Evolutionary conservation across 192 early-diverging fungal species (phyloP).

Genomic region (Coemansia sp.): DNA sequence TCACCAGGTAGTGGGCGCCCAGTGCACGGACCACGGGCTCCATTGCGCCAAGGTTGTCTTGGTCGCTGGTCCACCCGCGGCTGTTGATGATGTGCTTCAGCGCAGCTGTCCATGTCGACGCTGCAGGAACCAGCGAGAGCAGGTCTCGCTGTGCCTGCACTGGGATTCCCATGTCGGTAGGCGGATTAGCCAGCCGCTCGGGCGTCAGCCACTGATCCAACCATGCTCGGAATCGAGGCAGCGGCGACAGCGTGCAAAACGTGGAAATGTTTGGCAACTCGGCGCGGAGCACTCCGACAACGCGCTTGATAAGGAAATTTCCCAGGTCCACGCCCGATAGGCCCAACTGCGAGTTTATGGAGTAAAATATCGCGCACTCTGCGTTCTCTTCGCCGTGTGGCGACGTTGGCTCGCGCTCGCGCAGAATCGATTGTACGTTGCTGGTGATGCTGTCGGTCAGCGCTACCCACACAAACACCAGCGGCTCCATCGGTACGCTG

Average conservation of each 20-base stretch:
- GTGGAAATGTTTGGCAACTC: constrained; percentile 67
- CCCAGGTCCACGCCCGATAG: constrained; percentile 88
- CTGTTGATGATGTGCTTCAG: constrained; percentile 38
- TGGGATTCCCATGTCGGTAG: constrained; percentile 3
- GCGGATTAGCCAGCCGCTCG: constrained; percentile 19
- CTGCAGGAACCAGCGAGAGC: constrained; percentile 13
- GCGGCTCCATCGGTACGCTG: constrained; percentile 71
- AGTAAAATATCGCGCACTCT: constrained; percentile 84
- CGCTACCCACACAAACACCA: constrained; percentile 89
- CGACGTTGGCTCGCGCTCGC: constrained; percentile 47
- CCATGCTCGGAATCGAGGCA: constrained; percentile 86
- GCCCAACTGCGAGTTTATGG: constrained; percentile 84
- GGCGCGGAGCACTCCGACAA: constrained; percentile 71
- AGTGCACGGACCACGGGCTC: constrained; percentile 35
- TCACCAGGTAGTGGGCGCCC: constrained; percentile 43
- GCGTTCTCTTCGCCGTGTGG: constrained; percentile 43
- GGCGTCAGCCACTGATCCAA: constrained; percentile 51
- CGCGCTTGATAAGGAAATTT: constrained; percentile 85
- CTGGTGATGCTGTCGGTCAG: constrained; percentile 58
- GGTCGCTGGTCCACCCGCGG: constrained; percentile 41
- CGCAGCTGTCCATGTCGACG: constrained; percentile 36
- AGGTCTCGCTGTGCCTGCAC: constrained; percentile 7
- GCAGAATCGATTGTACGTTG: constrained; percentile 68
- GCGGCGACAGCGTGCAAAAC: constrained; percentile 86
- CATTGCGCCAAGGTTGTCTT: constrained; percentile 29